Base-by-base conservation (phyloP, 139 green algal genomes). In the Chlorella sp. region DNA sequence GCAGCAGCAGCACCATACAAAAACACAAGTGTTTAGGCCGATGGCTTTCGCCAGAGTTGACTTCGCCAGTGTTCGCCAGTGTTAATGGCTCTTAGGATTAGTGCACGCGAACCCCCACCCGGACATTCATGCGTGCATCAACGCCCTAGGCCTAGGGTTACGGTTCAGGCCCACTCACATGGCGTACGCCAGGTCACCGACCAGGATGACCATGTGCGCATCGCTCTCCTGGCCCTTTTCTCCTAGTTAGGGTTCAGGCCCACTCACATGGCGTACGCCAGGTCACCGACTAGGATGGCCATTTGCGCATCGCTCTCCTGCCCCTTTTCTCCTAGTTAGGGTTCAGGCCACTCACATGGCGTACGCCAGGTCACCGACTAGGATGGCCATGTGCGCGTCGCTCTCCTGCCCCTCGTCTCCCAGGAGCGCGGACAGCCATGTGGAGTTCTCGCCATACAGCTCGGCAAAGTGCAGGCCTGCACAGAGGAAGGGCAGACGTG, bases 291-390 rank as follows among this genome's bases (percentile, higher is more conserved):
- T 27, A 75, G 35, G 5, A 75, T 34, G 27, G 35, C 70, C 35
- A 75, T 22, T 2, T 68, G 23, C 22, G 70, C 60, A 3, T 69
- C 59, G 14, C 35, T 29, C 29, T 77, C 72, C 29, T n/a, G n/a
- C n/a, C n/a, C n/a, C n/a, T n/a, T n/a, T n/a, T n/a, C n/a, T n/a
- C n/a, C n/a, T n/a, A n/a, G n/a, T n/a, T n/a, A n/a, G n/a, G n/a
- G n/a, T n/a, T n/a, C n/a, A n/a, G n/a, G n/a, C 3, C 65, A 73
- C 71, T 35, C 62, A 76, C 71, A 76, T 29, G 2, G 64, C 72
- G 36, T 72, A 72, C 2, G 63, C 72, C 31, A 72, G 63, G 49
- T 77, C 72, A 3, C 73, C 73, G 1, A 68, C 27, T 27, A 75
- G 35, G 5, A 75, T 34, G 27, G 35, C 70, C 35, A 75, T 22